A percentile compares a stretch with the other conserved stretches of the same genome.
Conservation (phyloP, 2,329 filamentous ascomycete genomes). For the Aspergillus brunneoviolaceus region DNA sequence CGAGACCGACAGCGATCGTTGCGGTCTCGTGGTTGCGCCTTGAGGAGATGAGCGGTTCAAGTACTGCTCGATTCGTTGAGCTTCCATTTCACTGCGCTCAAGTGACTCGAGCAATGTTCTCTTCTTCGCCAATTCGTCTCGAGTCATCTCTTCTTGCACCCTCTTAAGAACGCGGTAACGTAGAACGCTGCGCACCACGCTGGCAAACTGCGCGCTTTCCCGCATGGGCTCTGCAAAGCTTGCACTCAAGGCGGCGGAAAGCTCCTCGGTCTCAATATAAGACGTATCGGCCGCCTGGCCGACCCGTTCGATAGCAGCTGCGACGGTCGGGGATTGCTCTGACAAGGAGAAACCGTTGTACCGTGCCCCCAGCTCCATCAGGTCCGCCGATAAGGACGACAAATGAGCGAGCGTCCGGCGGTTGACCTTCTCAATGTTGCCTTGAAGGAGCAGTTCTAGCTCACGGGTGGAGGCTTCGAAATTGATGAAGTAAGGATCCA, state of each 20-base stretch:
- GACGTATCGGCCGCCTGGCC: conserved; percentile 95
- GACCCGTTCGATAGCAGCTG: conserved; percentile 87
- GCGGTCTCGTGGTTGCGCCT: conserved; percentile 47
- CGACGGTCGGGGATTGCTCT: conserved; percentile 83
- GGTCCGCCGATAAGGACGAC: conserved; percentile 77
- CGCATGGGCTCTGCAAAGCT: conserved; percentile 97
- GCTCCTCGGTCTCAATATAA: conserved; percentile 91
- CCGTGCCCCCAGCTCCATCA: conserved; percentile 89
- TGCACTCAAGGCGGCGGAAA: conserved; percentile 82
- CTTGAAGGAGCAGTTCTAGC: conserved; percentile 80
- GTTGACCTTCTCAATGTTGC: conserved; percentile 96
- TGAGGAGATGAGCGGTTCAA: conserved; percentile 63
- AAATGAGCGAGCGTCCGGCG: conserved; percentile 83
- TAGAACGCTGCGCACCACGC: conserved; percentile 84
- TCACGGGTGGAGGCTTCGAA: conserved; percentile 93
- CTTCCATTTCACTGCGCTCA: conserved; percentile 91
- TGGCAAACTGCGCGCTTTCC: conserved; percentile 94
- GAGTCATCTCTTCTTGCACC: conserved; percentile 96
- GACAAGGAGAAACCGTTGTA: conserved; percentile 97
- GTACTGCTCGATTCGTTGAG: conserved; percentile 90
- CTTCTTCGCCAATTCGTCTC: conserved; percentile 89
- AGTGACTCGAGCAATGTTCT: conserved; percentile 76
- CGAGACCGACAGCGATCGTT: conserved; percentile 64
- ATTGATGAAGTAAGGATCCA: conserved; percentile 93
- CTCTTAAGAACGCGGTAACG: conserved; percentile 89